Conservation (phyloP, 371 early-diverging fungal species). For the Mortierella sp. region DNA sequence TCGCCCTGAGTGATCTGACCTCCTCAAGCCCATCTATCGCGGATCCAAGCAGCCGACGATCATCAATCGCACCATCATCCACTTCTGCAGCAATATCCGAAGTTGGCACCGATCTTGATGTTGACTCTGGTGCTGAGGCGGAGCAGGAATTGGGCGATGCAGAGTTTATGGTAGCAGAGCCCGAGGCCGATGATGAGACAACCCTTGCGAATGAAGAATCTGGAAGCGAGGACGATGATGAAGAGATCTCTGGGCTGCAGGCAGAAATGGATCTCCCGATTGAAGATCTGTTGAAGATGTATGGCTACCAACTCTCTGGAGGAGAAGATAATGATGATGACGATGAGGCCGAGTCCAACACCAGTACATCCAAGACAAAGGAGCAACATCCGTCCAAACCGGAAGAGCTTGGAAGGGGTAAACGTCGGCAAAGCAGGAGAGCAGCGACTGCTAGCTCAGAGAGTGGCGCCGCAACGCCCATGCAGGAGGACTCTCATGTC, state of each 20-base stretch:
- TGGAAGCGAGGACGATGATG: slow-evolving; percentile 62
- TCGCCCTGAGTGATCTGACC: slow-evolving; percentile 21
- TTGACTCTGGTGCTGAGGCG: slow-evolving; percentile 16
- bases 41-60: slow-evolving; percentile 37
- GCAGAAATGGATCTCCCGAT: slow-evolving; percentile 67
- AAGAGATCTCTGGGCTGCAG: slow-evolving; percentile 60
- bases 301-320: slow-evolving; percentile 50
- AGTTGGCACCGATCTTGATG: slow-evolving; percentile 15
- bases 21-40: slow-evolving; percentile 18
- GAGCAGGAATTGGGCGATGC: slow-evolving; percentile 47
- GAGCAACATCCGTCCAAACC: not conserved
- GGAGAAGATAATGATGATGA: slow-evolving; percentile 32
- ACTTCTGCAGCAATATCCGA: slow-evolving; percentile 5
- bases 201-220: slow-evolving; percentile 50
- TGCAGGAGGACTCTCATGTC: not conserved
- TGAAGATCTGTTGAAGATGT: slow-evolving; percentile 65
- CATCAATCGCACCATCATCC: slow-evolving; percentile 26
- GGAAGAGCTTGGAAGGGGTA: slow-evolving; percentile 4
- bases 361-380: slow-evolving; percentile 2
- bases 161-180: slow-evolving; percentile 23
- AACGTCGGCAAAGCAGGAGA: slow-evolving; percentile 15
- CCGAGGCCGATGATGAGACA: slow-evolving; percentile 48
- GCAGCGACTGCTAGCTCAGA: slow-evolving; percentile 8
- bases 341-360: slow-evolving; percentile 7
- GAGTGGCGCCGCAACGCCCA: not conserved